Conservation (phyloP, 371 early-diverging fungal genomes). For the Dichotomocladium elegans region DNA sequence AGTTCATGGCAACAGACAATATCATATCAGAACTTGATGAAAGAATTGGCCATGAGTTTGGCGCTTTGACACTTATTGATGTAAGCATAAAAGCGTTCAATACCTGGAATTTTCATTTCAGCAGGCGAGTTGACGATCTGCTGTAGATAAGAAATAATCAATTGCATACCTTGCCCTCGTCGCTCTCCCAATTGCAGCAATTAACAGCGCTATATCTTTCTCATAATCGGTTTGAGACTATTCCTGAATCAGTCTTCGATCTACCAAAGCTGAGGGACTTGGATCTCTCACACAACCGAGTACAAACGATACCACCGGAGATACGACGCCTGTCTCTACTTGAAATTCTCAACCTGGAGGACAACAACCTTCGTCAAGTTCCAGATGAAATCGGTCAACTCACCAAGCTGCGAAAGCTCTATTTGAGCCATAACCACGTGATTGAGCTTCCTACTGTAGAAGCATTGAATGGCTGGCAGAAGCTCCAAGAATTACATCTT, state of each 20-base stretch:
- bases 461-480: constrained; percentile 23
- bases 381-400: constrained; percentile 49
- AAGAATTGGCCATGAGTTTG: constrained; percentile 59
- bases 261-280: constrained; percentile 43
- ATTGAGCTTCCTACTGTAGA: constrained; percentile 35
- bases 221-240: constrained; percentile 40
- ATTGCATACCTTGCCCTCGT: constrained; percentile 44
- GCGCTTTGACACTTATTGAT: constrained; percentile 61
- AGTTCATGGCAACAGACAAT: constrained; percentile 69
- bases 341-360: constrained; percentile 59
- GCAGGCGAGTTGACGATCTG: not conserved
- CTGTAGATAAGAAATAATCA: constrained; percentile 55
- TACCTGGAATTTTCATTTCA: too few relatives aligned
- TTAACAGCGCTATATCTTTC: constrained; percentile 46
- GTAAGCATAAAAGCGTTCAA: too few relatives aligned
- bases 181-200: constrained; percentile 37
- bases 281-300: constrained; percentile 46
- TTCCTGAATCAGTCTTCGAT: constrained; percentile 40
- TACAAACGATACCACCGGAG: constrained; percentile 25
- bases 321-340: constrained; percentile 28
- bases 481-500: constrained; percentile 48
- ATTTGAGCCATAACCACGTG: constrained; percentile 54
- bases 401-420: constrained; percentile 49
- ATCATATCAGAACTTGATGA: constrained; percentile 53
- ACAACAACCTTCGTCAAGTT: constrained; percentile 52